These are phyloP conservation scores for Coleophoma crateriformis DNA, from an alignment of 2,329 filamentous ascomycete species.

Conservation along the genomic window DNA sequence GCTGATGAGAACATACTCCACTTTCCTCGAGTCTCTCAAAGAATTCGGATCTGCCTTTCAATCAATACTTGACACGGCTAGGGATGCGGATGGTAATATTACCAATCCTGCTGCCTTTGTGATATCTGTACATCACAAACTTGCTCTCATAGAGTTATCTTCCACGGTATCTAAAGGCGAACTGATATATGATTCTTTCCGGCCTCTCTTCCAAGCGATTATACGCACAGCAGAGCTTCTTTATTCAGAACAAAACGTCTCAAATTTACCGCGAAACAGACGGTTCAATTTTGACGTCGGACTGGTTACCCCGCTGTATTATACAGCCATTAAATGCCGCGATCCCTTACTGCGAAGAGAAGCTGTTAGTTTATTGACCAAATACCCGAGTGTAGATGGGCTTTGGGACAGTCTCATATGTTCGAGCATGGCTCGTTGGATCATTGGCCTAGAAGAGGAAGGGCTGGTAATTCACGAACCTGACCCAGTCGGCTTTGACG, in stretches of 20 bases:
- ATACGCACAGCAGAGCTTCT: conserved; percentile 13
- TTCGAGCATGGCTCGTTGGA: conserved; percentile 20
- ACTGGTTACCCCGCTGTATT: conserved; percentile 58
- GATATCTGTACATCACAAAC: conserved; percentile 16
- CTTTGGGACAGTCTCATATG: conserved; percentile 52
- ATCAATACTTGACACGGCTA: conserved; percentile 17
- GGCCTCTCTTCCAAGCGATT: conserved; percentile 18
- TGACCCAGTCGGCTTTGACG: background rate
- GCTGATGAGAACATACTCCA: conserved; percentile 7
- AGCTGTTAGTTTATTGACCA: conserved; percentile 53
- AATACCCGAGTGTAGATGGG: conserved; percentile 57
- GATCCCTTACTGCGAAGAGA: conserved; percentile 49
- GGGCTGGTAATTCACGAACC: conserved; percentile 6
- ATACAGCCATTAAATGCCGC: conserved; percentile 62
- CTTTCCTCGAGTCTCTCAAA: conserved; percentile 10
- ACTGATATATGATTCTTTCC: conserved; percentile 20
- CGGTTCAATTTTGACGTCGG: conserved; percentile 58
- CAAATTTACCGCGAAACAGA: conserved; percentile 28
- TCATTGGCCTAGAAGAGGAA: conserved; percentile 20
- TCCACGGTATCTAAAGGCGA: conserved; percentile 13
- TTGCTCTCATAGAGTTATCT: conserved; percentile 13
- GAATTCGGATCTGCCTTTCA: conserved; percentile 18
- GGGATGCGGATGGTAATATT: conserved; percentile 12
- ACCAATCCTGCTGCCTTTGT: conserved; percentile 16
- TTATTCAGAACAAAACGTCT: conserved; percentile 4